Conservation (phyloP, 345 rosid genomes). For the Passiflora organensis region DNA sequence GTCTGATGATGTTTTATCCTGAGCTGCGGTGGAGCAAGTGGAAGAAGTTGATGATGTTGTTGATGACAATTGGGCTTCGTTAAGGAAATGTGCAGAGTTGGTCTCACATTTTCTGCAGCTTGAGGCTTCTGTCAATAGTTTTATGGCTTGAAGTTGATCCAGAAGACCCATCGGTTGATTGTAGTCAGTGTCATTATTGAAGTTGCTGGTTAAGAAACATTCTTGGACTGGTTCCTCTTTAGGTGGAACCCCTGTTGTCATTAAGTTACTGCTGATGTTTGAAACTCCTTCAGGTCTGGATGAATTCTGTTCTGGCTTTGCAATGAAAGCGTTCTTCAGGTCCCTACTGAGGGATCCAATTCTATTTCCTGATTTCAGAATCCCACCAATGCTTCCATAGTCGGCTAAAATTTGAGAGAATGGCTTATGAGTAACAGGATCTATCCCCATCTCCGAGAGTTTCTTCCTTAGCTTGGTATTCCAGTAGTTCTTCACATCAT, state of each 20-base stretch:
- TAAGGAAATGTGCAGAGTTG: conserved; percentile 11
- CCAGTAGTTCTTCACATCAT: conserved; percentile 93
- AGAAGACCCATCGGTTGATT: conserved; percentile 50
- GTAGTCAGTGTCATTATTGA: not conserved
- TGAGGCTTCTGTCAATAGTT: conserved; percentile 54
- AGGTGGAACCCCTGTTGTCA: conserved; percentile 11
- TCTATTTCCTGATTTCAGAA: conserved; percentile 37
- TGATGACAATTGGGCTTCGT: conserved; percentile 30
- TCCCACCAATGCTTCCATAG: conserved; percentile 70
- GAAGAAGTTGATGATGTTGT: conserved; percentile 41
- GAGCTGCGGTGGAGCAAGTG: conserved; percentile 50
- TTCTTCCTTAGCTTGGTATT: conserved; percentile 83
- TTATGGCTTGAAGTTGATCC: conserved; percentile 71
- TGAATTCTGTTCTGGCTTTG: conserved; percentile 23
- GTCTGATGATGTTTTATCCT: conserved; percentile 27
- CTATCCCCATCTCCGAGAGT: conserved; percentile 90
- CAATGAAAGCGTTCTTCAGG: conserved; percentile 23
- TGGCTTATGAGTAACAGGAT: conserved; percentile 87
- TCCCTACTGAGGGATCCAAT: conserved; percentile 45
- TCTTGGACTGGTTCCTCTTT: conserved; percentile 26
- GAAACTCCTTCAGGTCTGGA: conserved; percentile 8
- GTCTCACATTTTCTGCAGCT: conserved; percentile 22
- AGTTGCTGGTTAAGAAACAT: conserved; percentile 9
- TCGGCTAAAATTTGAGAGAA: conserved; percentile 86
- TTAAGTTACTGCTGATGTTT: conserved; percentile 15